Base-by-base conservation (phyloP, 768 basidiomycete genomes). In the Naematelia encephala region DNA sequence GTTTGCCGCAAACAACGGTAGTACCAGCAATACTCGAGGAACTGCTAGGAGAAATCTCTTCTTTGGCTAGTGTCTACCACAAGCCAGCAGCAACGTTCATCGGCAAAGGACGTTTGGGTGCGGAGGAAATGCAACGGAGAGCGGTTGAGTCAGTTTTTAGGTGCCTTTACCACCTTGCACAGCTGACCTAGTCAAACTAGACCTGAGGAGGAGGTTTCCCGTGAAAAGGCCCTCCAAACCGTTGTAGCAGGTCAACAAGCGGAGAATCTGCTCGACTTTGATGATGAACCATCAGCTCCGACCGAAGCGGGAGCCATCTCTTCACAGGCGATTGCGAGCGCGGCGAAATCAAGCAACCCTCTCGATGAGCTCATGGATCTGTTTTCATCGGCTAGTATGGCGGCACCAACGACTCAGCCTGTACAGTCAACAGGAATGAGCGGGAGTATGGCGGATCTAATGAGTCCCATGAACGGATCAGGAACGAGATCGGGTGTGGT, bases 71-170 rank as follows among this genome's bases (percentile, higher is more conserved):
- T 72, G 91, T 94, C 1, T 99, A 99, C 74, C 96, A 99, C 80
- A 97, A 96, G 77, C 96, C 96, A 0, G 86, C 86, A 30, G 90
- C 91, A 74, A 97, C 96, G 0, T 99, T 99, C 70, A 85, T 99
- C 56, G 96, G 94, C 0, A 85, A 86, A 64, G 94, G 96, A 5
- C 83, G 93, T 49, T 81, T 97, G 57, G 87, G 78, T 22, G 76
- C 73, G 1, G 74, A 73, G 19, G 76, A 77, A 48, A 77, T 77
- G 70, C 62, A 61, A 4, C 67, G 62, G 60, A 52, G 70, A n/a
- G 62, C 67, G 43, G 42, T 63, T 11, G 76, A 77, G 76, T 77
- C 50, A 58, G 76, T 74, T 14, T 0, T n/a, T 48, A 16, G 13
- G 44, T 39, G 1, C 11, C 27, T 12, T 2, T 26, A 44, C 29